Evolutionary conservation across 352 stramenopile genomes (phyloP).

Genomic region (Elongisporangium senticosum): DNA sequence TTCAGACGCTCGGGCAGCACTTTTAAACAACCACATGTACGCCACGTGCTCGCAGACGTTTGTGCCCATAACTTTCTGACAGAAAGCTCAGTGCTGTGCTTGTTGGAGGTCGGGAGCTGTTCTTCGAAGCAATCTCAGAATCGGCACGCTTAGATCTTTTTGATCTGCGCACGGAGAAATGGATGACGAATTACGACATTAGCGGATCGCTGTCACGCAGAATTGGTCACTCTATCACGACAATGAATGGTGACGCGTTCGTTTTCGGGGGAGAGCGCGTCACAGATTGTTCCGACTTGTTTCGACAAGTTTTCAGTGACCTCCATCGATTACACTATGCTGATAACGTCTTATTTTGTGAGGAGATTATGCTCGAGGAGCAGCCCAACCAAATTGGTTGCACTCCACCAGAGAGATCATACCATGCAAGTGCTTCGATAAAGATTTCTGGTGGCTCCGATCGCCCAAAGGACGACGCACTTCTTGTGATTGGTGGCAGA

Average conservation of each 20-base stretch:
- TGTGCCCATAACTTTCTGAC: not conserved
- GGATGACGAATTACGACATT: slow-evolving; percentile 56
- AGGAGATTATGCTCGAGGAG: slow-evolving; percentile 9
- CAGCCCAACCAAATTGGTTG: not conserved
- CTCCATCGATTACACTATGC: slow-evolving; percentile 36
- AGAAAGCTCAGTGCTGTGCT: slow-evolving; percentile 35
- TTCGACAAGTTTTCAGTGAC: slow-evolving; percentile 19
- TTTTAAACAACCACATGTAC: slow-evolving; percentile 48
- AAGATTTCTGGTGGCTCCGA: slow-evolving; percentile 11
- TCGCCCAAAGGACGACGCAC: slow-evolving; percentile 14
- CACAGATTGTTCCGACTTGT: not conserved
- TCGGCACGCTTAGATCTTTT: slow-evolving; percentile 51
- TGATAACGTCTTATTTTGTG: slow-evolving; percentile 35
- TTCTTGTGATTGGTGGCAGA: slow-evolving; percentile 48
- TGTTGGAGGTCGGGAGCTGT: slow-evolving; percentile 43
- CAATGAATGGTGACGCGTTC: slow-evolving; percentile 28
- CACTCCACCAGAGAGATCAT: slow-evolving; percentile 23
- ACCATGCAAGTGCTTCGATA: slow-evolving; percentile 32
- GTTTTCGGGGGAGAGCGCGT: slow-evolving; percentile 56
- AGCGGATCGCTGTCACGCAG: slow-evolving; percentile 39
- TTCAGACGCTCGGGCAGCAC: slow-evolving; percentile 15
- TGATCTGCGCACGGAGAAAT: slow-evolving; percentile 35
- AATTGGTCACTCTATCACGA: slow-evolving; percentile 46
- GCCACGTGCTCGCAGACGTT: slow-evolving; percentile 5
- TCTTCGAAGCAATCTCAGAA: slow-evolving; percentile 17